These are phyloP conservation scores for Teratosphaeria nubilosa DNA, from an alignment of 2,329 filamentous ascomycete species.

Conservation along the genomic window DNA sequence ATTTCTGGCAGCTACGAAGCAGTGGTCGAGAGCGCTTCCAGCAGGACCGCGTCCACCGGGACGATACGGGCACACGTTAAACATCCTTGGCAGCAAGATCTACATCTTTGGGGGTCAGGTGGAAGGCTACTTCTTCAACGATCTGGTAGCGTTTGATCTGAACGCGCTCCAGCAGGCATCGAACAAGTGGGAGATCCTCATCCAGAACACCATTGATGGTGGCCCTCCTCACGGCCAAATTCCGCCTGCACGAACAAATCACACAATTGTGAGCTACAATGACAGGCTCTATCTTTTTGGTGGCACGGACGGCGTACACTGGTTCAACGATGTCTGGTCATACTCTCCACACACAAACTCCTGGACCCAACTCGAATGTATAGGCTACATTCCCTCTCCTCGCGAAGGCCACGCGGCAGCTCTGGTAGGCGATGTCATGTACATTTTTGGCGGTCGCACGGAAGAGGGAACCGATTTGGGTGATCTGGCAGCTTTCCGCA, in stretches of 20 bases:
- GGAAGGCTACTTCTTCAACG: conserved; percentile 96
- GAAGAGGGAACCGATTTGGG: conserved; percentile 88
- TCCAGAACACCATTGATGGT: conserved; percentile 59
- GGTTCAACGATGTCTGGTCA: conserved; percentile 99
- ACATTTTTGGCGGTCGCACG: conserved; percentile 91
- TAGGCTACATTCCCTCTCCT: conserved; percentile 89
- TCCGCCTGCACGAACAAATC: conserved; percentile 87
- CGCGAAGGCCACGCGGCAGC: conserved; percentile 91
- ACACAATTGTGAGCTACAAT: conserved; percentile 81
- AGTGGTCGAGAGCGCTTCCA: conserved; percentile 92
- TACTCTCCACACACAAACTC: conserved; percentile 75
- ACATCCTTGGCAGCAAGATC: conserved; percentile 92
- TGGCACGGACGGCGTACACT: conserved; percentile 87
- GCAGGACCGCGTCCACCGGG: conserved; percentile 77
- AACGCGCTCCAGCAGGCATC: conserved; percentile 86
- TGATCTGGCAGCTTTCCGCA: conserved; percentile 78
- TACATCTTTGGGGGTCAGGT: conserved; percentile 97
- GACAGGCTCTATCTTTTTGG: conserved; percentile 97
- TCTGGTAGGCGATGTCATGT: conserved; percentile 96
- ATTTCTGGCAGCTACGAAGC: conserved; percentile 65
- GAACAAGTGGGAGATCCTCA: conserved; percentile 91
- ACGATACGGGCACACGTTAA: conserved; percentile 90
- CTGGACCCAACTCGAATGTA: conserved; percentile 88
- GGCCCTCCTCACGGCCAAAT: conserved; percentile 53
- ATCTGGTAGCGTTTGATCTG: conserved; percentile 86